Evolutionary conservation across 169 alveolate species (phyloP).

Genomic region (Plasmodium knowlesi): DNA sequence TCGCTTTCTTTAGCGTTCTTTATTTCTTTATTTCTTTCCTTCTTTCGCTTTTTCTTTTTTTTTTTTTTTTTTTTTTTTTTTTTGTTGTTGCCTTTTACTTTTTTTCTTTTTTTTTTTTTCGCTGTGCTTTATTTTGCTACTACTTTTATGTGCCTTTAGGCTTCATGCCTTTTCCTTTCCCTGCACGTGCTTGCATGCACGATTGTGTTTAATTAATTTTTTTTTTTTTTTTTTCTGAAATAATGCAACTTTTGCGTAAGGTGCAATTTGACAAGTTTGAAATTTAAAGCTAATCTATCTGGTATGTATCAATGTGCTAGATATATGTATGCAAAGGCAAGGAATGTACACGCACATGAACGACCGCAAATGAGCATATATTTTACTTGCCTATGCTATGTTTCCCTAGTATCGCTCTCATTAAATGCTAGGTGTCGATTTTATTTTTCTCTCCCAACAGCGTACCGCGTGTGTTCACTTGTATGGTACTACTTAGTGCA

Average conservation of each 20-base stretch:
- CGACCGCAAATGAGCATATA: neutral
- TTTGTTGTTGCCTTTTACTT: neutral
- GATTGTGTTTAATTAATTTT: neutral
- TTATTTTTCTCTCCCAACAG: neutral
- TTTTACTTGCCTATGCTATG: neutral
- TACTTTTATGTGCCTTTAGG: neutral
- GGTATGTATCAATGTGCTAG: neutral
- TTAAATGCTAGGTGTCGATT: neutral
- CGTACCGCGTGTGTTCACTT: neutral
- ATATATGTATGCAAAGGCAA: neutral
- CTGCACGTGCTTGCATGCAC: neutral
- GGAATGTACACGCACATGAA: slow-evolving; percentile 1
- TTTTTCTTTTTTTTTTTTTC: neutral
- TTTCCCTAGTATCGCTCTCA: neutral
- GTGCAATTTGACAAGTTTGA: neutral
- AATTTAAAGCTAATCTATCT: neutral
- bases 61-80: neutral
- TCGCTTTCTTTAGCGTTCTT: neutral
- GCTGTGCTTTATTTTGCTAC: neutral
- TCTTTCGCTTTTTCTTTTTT: neutral
- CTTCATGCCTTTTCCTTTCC: neutral
- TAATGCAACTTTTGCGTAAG: neutral
- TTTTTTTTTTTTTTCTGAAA: neutral
- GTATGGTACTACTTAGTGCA: neutral
- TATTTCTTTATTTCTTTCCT: neutral